Percentiles rank a stretch among this genome's conserved stretches.
These are phyloP conservation scores for Saksenaea vasiformis DNA, from an alignment of 371 early-diverging fungal genomes.

Conservation along the genomic window DNA sequence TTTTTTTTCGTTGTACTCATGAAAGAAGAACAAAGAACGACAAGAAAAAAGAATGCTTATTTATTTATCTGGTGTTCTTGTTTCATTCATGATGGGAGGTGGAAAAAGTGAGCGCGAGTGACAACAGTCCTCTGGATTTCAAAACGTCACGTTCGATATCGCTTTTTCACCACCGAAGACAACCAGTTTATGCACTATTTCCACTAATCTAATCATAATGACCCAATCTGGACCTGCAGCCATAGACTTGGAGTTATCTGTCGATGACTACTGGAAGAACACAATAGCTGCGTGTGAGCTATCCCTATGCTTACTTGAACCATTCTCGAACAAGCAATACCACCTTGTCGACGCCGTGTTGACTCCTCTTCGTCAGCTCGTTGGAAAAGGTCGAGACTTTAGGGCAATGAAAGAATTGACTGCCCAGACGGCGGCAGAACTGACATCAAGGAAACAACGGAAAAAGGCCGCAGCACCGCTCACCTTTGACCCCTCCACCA, in stretches of 20 bases:
- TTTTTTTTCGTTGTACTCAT: too few species aligned
- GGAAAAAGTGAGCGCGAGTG: too few species aligned
- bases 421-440: constrained; percentile 3
- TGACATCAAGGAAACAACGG: constrained; percentile 6
- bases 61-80: too few species aligned
- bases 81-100: too few species aligned
- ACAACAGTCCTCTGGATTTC: not conserved
- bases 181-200: not conserved
- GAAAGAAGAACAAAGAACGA: too few species aligned
- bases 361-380: constrained; percentile 21
- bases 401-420: constrained; percentile 13
- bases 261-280: constrained; percentile 23
- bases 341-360: constrained; percentile 12
- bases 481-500: constrained; percentile 14
- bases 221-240: not conserved
- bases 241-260: not conserved
- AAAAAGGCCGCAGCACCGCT: constrained; percentile 3
- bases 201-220: not conserved
- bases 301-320: constrained; percentile 18
- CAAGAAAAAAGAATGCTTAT: too few species aligned
- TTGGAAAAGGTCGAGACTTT: constrained; percentile 20
- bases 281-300: constrained; percentile 22
- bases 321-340: constrained; percentile 22
- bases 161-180: not conserved
- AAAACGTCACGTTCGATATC: not conserved